A percentile compares a stretch with the other conserved stretches of the same genome.
These are phyloP conservation scores for Melampsora americana DNA, from an alignment of 1,284 basidiomycete genomes.

Conservation along the genomic window DNA sequence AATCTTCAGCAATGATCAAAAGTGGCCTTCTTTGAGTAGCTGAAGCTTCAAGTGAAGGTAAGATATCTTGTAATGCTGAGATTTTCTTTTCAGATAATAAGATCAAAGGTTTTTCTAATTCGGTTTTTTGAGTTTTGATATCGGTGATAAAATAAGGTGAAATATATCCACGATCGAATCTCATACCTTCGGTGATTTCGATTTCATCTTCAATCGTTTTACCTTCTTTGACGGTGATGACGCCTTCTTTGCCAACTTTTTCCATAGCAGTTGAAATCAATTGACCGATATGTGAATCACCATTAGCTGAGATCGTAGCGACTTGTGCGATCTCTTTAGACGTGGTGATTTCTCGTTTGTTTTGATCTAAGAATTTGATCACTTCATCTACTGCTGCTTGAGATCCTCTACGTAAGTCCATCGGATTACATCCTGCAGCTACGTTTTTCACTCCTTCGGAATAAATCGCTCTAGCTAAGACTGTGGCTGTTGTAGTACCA, in stretches of 20 bases:
- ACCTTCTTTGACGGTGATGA: constrained; percentile 99
- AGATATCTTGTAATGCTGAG: constrained; percentile 86
- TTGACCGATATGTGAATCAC: constrained; percentile 86
- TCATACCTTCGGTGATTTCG: constrained; percentile 99
- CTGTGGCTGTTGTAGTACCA: constrained; percentile 96
- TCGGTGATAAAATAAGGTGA: constrained; percentile 99
- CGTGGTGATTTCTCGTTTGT: constrained; percentile 93
- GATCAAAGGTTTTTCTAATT: constrained; percentile 94
- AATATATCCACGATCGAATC: constrained; percentile 98
- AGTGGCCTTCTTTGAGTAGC: constrained; percentile 87
- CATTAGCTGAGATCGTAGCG: constrained; percentile 97
- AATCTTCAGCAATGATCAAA: constrained; percentile 93
- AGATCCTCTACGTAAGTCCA: constrained; percentile 94
- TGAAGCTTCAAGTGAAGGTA: constrained; percentile 87
- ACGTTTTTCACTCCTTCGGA: constrained; percentile 99
- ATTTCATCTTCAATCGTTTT: constrained; percentile 95
- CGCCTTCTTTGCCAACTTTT: constrained; percentile 98
- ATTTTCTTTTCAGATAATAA: constrained; percentile 98
- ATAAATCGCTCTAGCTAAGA: constrained; percentile 94
- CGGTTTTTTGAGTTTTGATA: constrained; percentile 92
- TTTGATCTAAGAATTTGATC: constrained; percentile 80
- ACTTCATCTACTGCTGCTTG: constrained; percentile 96
- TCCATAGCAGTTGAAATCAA: constrained; percentile 99
- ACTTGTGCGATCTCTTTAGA: constrained; percentile 94
- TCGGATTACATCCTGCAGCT: constrained; percentile 97